Base-by-base conservation (phyloP, 2,329 filamentous ascomycete species). In the Trichoderma afroharzianum region DNA sequence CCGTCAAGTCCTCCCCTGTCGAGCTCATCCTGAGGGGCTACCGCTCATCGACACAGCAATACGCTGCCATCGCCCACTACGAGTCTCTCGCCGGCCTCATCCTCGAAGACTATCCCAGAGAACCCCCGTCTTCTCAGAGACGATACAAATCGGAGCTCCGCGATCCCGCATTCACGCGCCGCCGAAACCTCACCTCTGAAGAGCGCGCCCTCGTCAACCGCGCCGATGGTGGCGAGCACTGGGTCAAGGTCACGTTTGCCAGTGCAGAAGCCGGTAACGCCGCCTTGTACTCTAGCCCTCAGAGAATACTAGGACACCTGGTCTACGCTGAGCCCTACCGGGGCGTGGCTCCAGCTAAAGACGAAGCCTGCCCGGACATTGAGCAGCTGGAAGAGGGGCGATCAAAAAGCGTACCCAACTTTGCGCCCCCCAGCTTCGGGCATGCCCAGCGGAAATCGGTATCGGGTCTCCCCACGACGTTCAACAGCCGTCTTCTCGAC, bases 101-200 rank as follows among this genome's bases (percentile, higher is more conserved):
- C 79, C 95, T 95, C 81, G 95, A 98, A 83, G 95, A 98, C 82
- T 98, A 98, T 81, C 90, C 94, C 9, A 91, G 95, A 73, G 91
- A 93, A 74, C 92, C 95, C n/a, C 92, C 93, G 3, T 86, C 89
- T 70, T 87, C 90, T 73, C 88, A 89, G 78, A 86, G 87, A 71
- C 87, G 92, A 71, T 95, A 92, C 83, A 92, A 93, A 78, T 88
- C 91, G 1, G 89, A 95, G 75, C 88, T 93, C 73, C 88, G 92
- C 74, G 91, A 94, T 76, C 89, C 92, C 64, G 90, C 92, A 11
- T 88, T 92, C 9, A 90, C 91, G 62, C 88, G 90, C 71, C 87
- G 88, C 66, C 84, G 85, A 53, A 87, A 88, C 11, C 83, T 97
- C 67, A 92, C 91, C 2, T 83, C 88, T 21, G 91, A 92, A 47